Evolutionary conservation across 148 eudicot genomes (phyloP).

Genomic region (Heliosperma pusillum): DNA sequence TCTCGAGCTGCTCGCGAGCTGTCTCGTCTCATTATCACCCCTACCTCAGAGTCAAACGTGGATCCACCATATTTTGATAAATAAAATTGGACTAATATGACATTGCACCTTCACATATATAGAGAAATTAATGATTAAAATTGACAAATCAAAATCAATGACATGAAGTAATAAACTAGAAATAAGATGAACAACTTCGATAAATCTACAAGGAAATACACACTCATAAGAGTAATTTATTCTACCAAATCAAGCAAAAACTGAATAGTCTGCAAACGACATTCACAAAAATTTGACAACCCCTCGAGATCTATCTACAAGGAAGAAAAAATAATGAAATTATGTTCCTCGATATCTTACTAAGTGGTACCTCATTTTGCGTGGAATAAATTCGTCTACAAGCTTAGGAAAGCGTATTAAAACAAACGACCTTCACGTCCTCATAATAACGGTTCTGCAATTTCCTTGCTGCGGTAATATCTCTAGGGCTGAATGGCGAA

Average conservation of each 20-base stretch:
- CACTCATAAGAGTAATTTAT: neutral
- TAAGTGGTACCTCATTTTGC: slow-evolving; percentile 15
- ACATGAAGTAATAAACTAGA: neutral
- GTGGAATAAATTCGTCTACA: slow-evolving; percentile 5
- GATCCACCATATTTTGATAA: no score
- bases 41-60: no score
- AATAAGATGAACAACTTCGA: neutral
- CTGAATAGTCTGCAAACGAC: neutral
- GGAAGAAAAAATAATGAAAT: slow-evolving; percentile 9
- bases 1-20: no score
- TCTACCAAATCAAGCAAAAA: slow-evolving; percentile 8
- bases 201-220: slow-evolving; percentile 7
- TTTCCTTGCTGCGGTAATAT: neutral
- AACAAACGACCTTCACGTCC: slow-evolving; percentile 13
- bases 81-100: neutral
- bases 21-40: no score
- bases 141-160: neutral
- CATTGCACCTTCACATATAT: no score
- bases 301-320: slow-evolving; percentile 1
- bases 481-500: slow-evolving; percentile 30
- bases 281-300: slow-evolving; percentile 1
- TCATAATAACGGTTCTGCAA: neutral
- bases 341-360: slow-evolving; percentile 7
- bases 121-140: no score
- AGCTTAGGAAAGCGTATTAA: slow-evolving; percentile 1